Evolutionary conservation across 179 eudicot species (phyloP).

Genomic region (Beta lomatogona): DNA sequence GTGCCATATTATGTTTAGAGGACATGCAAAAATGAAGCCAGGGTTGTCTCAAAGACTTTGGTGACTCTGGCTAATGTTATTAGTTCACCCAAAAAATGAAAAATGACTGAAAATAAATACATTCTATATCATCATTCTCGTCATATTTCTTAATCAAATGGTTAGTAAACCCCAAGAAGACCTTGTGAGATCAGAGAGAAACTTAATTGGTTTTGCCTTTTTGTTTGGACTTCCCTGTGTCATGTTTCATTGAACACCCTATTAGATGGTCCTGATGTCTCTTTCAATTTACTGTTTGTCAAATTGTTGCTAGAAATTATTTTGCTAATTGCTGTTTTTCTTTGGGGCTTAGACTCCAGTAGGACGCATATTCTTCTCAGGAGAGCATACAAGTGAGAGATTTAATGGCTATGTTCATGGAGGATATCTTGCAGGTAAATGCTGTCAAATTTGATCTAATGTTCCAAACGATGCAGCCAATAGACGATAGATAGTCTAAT

Average conservation of each 20-base stretch:
- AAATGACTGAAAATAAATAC: too few relatives aligned
- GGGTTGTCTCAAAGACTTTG: too few relatives aligned
- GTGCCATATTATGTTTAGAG: neutral
- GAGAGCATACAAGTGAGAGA: constrained; percentile 91
- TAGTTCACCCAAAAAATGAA: too few relatives aligned
- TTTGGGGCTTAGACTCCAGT: constrained; percentile 59
- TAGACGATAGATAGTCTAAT: constrained; percentile 1
- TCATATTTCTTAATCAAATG: too few relatives aligned
- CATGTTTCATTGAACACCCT: neutral
- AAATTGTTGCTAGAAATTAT: neutral
- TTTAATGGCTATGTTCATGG: constrained; percentile 94
- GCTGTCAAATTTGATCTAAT: neutral
- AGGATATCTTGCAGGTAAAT: constrained; percentile 77
- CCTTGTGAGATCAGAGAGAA: too few relatives aligned
- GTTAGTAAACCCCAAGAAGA: too few relatives aligned
- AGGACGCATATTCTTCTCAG: constrained; percentile 73
- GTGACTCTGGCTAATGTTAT: too few relatives aligned
- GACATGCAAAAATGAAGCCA: neutral
- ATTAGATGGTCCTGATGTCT: neutral
- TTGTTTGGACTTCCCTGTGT: neutral
- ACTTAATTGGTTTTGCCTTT: too few relatives aligned
- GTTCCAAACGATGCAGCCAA: neutral
- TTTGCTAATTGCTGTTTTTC: neutral
- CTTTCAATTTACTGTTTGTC: neutral
- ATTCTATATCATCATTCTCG: too few relatives aligned